These are phyloP conservation scores for Penicillium longicatenatum DNA, from an alignment of 495 filamentous ascomycete species.

Conservation along the genomic window DNA sequence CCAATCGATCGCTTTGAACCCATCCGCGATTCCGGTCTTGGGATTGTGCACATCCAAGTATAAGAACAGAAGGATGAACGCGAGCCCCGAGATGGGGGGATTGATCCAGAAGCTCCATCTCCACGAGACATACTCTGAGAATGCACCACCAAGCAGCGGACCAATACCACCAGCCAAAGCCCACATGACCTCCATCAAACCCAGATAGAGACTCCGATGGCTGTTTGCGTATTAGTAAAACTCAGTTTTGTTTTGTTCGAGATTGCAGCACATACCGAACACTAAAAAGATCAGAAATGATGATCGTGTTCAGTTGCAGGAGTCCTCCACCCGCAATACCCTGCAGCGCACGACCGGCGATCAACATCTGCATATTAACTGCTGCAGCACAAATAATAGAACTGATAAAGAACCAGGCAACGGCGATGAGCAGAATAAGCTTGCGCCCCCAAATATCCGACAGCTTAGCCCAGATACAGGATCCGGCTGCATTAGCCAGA, in stretches of 20 bases:
- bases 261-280: slow-evolving; percentile 42
- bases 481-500: slow-evolving; percentile 54
- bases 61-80: slow-evolving; percentile 58
- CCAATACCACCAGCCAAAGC: slow-evolving; percentile 60
- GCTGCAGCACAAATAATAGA: slow-evolving; percentile 52
- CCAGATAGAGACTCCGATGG: slow-evolving; percentile 53
- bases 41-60: slow-evolving; percentile 64
- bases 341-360: slow-evolving; percentile 56
- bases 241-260: not conserved
- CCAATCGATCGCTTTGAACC: slow-evolving; percentile 79
- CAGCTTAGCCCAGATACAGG: slow-evolving; percentile 58
- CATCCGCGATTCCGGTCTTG: slow-evolving; percentile 55
- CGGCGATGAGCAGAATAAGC: slow-evolving; percentile 48
- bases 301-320: slow-evolving; percentile 54
- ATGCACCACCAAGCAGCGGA: slow-evolving; percentile 68
- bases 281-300: slow-evolving; percentile 60
- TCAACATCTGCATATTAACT: slow-evolving; percentile 54
- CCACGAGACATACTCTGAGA: slow-evolving; percentile 65
- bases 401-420: slow-evolving; percentile 45
- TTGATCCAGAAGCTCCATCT: slow-evolving; percentile 76
- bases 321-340: slow-evolving; percentile 58
- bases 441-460: slow-evolving; percentile 66
- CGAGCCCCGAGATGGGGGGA: slow-evolving; percentile 58
- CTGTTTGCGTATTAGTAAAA: not conserved
- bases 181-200: slow-evolving; percentile 58